A percentile compares a stretch with the other conserved stretches of the same genome.
Evolutionary conservation across 2,329 filamentous ascomycete genomes (phyloP).

Genomic region (Alternaria arborescens): DNA sequence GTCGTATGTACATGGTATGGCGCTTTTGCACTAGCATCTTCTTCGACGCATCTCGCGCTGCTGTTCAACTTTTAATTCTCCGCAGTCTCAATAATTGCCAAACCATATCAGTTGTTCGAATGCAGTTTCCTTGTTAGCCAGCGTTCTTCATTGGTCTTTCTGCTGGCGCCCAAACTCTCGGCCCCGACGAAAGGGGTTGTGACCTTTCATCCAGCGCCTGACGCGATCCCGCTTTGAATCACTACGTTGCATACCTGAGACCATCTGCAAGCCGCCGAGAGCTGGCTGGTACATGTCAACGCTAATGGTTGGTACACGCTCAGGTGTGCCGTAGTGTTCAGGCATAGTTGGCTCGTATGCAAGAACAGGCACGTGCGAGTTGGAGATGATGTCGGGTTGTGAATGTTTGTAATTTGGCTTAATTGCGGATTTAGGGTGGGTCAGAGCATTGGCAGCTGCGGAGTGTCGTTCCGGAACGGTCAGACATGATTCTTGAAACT

Average conservation of each 20-base stretch:
- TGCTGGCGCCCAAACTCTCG: background rate
- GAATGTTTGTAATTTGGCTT: background rate
- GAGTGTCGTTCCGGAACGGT: background rate
- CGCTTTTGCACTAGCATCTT: background rate
- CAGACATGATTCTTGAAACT: background rate
- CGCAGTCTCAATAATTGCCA: background rate
- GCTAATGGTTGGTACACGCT: conserved; percentile 6
- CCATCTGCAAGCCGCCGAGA: conserved; percentile 15
- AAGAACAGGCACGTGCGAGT: background rate
- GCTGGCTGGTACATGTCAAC: conserved; percentile 17
- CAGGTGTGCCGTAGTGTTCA: background rate
- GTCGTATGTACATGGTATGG: background rate
- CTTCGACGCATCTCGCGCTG: background rate
- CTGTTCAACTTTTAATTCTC: background rate
- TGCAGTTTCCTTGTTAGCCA: background rate
- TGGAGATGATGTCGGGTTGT: background rate
- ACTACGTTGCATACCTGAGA: conserved; percentile 2
- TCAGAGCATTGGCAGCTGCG: background rate
- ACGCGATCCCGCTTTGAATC: conserved; percentile 6
- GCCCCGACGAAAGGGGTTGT: conserved; percentile 1
- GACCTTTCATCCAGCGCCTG: conserved; percentile 8
- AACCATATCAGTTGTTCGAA: background rate
- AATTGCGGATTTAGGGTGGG: background rate
- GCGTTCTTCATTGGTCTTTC: background rate
- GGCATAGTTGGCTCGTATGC: background rate